Conservation (phyloP, 768 basidiomycete species). For the Serendipita sp. region DNA sequence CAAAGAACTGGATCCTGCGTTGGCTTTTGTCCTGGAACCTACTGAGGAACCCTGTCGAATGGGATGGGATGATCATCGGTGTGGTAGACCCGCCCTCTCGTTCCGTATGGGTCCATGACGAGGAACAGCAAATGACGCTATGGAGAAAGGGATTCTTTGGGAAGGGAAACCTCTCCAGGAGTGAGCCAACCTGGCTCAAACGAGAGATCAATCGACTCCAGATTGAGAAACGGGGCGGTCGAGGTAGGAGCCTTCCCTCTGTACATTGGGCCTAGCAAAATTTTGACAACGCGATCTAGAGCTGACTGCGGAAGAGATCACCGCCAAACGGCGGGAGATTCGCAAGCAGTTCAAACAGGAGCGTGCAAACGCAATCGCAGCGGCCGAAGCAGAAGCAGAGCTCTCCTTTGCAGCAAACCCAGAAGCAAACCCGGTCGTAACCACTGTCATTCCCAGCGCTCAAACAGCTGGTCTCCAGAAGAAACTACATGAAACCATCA, state of each 20-base stretch:
- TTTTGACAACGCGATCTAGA: constrained; percentile 25
- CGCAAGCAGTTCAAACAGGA: constrained; percentile 88
- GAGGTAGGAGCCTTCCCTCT: constrained; percentile 30
- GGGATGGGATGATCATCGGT: constrained; percentile 57
- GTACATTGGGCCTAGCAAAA: background rate
- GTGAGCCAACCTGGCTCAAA: constrained; percentile 87
- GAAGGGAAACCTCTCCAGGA: constrained; percentile 85
- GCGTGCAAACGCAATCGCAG: constrained; percentile 75
- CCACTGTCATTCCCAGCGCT: constrained; percentile 7
- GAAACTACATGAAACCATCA: background rate
- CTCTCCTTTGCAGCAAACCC: constrained; percentile 55
- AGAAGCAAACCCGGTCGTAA: constrained; percentile 11
- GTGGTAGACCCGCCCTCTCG: constrained; percentile 61
- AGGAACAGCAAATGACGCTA: constrained; percentile 47
- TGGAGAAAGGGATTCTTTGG: constrained; percentile 95
- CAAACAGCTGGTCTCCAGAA: constrained; percentile 2
- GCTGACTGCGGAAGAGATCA: constrained; percentile 81
- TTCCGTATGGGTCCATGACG: constrained; percentile 73
- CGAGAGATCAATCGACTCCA: constrained; percentile 50
- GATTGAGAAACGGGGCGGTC: constrained; percentile 33
- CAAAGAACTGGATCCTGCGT: constrained; percentile 24
- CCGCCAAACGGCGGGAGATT: constrained; percentile 72
- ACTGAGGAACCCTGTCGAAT: constrained; percentile 26
- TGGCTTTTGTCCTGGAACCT: constrained; percentile 30
- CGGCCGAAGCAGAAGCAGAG: constrained; percentile 67